phyloP scores from a whole-genome alignment of 148 eudicot genomes.

The Amaranthus palmeri region DNA sequence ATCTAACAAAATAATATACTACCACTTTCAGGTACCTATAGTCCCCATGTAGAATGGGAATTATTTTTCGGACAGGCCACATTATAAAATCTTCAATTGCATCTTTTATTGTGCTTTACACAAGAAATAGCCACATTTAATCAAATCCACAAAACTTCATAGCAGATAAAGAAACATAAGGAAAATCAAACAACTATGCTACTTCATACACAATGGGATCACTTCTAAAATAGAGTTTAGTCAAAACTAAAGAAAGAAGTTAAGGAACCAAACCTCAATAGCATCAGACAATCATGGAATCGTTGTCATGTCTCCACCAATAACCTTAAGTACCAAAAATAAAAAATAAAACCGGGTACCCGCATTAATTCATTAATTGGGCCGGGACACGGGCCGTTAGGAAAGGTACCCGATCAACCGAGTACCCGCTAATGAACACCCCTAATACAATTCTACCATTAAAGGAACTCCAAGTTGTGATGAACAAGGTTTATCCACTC shows the following conservation, averaged over 20 bases:
- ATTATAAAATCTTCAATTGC: conserved; percentile 94
- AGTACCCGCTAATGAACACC: too few species aligned
- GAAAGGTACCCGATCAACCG: too few species aligned
- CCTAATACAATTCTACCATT: too few species aligned
- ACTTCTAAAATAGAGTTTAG: neutral
- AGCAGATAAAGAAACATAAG: neutral
- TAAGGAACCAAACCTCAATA: conserved; percentile 62
- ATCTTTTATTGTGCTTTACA: conserved; percentile 75
- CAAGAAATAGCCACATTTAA: neutral
- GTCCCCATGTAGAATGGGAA: conserved; percentile 95
- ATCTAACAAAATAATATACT: neutral
- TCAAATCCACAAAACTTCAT: neutral
- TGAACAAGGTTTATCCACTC: too few species aligned
- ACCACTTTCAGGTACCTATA: conserved; percentile 49
- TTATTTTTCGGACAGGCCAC: conserved; percentile 94
- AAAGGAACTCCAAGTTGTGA: too few species aligned
- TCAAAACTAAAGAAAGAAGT: neutral
- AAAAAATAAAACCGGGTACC: too few species aligned
- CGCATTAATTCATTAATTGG: too few species aligned
- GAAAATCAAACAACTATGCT: neutral
- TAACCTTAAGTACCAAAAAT: conserved; percentile 66
- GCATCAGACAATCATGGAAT: conserved; percentile 95
- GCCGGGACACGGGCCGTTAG: too few species aligned
- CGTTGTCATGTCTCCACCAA: conserved; percentile 87
- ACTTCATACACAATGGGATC: neutral